These are phyloP conservation scores for Sphaerostilbella broomeana DNA, from an alignment of 2,329 filamentous ascomycete genomes.

Conservation along the genomic window DNA sequence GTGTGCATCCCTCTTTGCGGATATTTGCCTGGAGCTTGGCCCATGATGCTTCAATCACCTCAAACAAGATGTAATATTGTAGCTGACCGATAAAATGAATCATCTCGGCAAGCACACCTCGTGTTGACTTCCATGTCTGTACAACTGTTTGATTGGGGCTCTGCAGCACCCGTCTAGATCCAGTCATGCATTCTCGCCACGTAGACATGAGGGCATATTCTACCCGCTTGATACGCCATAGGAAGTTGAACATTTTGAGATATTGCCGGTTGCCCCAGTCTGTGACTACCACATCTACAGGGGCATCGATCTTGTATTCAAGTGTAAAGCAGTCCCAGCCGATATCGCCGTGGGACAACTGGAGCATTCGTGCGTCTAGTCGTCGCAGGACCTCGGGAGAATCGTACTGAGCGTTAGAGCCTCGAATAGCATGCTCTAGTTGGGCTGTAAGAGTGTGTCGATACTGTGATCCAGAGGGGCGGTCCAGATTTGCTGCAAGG, in stretches of 20 bases:
- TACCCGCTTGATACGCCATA: slow-evolving; percentile 96
- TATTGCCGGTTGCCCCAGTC: slow-evolving; percentile 95
- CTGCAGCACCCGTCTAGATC: slow-evolving; percentile 81
- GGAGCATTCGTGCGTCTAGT: slow-evolving; percentile 95
- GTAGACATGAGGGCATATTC: slow-evolving; percentile 88
- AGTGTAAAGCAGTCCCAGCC: slow-evolving; percentile 99
- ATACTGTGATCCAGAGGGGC: slow-evolving; percentile 94
- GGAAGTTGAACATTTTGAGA: slow-evolving; percentile 97
- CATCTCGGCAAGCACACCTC: slow-evolving; percentile 92
- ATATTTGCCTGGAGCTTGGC: slow-evolving; percentile 79
- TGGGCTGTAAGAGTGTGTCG: slow-evolving; percentile 96
- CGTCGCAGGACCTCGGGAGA: slow-evolving; percentile 83
- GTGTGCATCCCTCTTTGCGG: slow-evolving; percentile 75
- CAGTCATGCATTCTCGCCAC: slow-evolving; percentile 95
- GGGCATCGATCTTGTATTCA: slow-evolving; percentile 96
- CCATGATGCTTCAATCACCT: slow-evolving; percentile 97
- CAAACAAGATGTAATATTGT: slow-evolving; percentile 97
- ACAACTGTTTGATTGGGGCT: slow-evolving; percentile 62
- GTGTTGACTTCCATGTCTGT: slow-evolving; percentile 81
- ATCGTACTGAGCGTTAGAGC: slow-evolving; percentile 95
- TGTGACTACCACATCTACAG: slow-evolving; percentile 93
- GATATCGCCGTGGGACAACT: slow-evolving; percentile 92
- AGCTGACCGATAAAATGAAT: slow-evolving; percentile 95
- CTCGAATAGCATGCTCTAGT: slow-evolving; percentile 91
- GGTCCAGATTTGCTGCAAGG: slow-evolving; percentile 82